Conservation (phyloP, 495 filamentous ascomycete genomes). For the Aspergillus saccharolyticus region DNA sequence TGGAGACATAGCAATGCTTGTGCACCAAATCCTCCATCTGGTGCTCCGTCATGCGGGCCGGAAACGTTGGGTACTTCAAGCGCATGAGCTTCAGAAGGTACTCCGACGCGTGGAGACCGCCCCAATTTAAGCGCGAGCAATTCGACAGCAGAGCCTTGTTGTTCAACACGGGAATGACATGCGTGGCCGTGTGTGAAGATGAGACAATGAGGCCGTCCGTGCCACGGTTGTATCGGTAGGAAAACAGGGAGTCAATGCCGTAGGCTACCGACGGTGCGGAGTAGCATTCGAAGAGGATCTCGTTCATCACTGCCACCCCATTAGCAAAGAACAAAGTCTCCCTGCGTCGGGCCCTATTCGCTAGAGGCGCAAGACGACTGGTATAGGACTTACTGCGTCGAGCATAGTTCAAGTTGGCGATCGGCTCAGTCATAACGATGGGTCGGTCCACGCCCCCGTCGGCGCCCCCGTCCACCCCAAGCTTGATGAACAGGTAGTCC, state of each 20-base stretch:
- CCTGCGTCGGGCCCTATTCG: too few relatives aligned
- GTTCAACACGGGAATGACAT: slow-evolving; percentile 90
- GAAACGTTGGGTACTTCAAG: slow-evolving; percentile 90
- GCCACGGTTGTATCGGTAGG: slow-evolving; percentile 86
- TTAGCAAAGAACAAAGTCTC: slow-evolving; percentile 12
- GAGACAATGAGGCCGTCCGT: slow-evolving; percentile 85
- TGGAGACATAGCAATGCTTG: slow-evolving; percentile 86
- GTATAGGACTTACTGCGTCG: slow-evolving; percentile 61
- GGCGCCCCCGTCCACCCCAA: slow-evolving; percentile 69
- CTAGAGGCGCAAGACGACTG: neutral
- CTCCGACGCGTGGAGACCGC: slow-evolving; percentile 80
- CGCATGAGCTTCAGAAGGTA: slow-evolving; percentile 83
- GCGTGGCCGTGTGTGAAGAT: slow-evolving; percentile 87
- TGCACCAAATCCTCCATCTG: slow-evolving; percentile 83
- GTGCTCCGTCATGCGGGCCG: slow-evolving; percentile 72
- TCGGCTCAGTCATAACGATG: slow-evolving; percentile 92
- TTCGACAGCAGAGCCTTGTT: slow-evolving; percentile 76
- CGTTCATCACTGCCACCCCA: slow-evolving; percentile 72
- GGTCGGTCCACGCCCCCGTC: slow-evolving; percentile 72
- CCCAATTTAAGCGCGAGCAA: slow-evolving; percentile 90
- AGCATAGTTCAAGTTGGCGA: slow-evolving; percentile 83
- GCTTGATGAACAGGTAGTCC: slow-evolving; percentile 87
- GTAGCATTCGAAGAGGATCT: slow-evolving; percentile 95
- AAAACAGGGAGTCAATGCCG: slow-evolving; percentile 94
- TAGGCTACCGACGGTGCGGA: slow-evolving; percentile 80